phyloP scores from a whole-genome alignment of 257 asterid species.

The Scutellaria baicalensis region DNA sequence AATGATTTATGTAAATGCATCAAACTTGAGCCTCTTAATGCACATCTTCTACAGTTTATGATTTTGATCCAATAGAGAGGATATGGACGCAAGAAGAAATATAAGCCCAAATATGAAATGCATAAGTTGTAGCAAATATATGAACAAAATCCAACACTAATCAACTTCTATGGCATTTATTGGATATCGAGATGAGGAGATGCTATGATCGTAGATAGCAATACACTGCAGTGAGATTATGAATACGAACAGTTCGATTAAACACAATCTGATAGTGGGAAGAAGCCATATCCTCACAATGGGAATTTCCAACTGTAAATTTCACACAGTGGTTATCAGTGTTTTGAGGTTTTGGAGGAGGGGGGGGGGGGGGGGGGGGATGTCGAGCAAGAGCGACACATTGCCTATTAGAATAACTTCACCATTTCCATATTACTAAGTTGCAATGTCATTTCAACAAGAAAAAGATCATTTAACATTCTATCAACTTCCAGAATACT shows the following conservation, averaged over 20 bases:
- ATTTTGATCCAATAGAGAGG: neutral
- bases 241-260: neutral
- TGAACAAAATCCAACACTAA: neutral
- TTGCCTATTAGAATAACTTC: conserved; percentile 12
- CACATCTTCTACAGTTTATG: conserved; percentile 6
- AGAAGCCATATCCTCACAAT: conserved; percentile 4
- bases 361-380: neutral
- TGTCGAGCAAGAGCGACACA: conserved; percentile 12
- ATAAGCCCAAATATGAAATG: neutral
- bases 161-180: neutral
- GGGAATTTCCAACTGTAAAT: no score
- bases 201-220: neutral
- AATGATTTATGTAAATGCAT: conserved; percentile 13
- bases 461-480: conserved; percentile 13
- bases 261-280: neutral
- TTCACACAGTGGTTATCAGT: neutral
- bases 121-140: neutral
- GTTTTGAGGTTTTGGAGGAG: neutral
- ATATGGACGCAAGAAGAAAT: neutral
- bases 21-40: conserved; percentile 13
- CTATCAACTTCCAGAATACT: conserved; percentile 9
- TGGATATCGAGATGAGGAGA: neutral
- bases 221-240: neutral
- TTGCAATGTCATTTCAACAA: conserved; percentile 10
- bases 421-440: neutral